phyloP scores from a whole-genome alignment of 148 eudicot species.

The Rhododendron molle region DNA sequence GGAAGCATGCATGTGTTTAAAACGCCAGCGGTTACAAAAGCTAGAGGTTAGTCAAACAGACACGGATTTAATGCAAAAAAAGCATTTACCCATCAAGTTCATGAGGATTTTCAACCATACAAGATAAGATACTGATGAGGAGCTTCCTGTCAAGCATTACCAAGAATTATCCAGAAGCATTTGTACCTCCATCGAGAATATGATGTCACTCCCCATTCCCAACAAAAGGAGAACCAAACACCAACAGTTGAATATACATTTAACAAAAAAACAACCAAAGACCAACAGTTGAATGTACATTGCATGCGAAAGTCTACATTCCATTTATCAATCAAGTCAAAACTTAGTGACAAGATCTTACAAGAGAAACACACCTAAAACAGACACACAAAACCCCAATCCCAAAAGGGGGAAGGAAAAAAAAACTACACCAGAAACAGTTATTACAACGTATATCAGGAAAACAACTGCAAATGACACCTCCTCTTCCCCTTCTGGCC shows the following conservation, averaged over 20 bases:
- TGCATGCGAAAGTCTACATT: background rate
- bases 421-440: background rate
- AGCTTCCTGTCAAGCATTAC: background rate
- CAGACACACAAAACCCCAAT: constrained; percentile 2
- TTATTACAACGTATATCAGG: background rate
- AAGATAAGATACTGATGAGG: constrained; percentile 1
- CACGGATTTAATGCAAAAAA: background rate
- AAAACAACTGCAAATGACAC: background rate
- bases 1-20: background rate
- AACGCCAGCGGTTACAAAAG: background rate
- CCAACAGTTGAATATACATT: background rate
- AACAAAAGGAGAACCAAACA: constrained; percentile 4
- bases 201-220: background rate
- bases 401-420: background rate
- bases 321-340: background rate
- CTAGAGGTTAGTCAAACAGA: background rate
- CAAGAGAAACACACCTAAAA: constrained; percentile 6
- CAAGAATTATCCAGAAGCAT: background rate
- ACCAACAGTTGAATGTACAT: background rate
- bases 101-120: background rate
- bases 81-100: background rate
- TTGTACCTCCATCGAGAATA: constrained; percentile 9
- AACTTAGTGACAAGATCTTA: background rate
- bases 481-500: constrained; percentile 5
- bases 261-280: constrained; percentile 5